A percentile compares a stretch with the other conserved stretches of the same genome.
phyloP scores from a whole-genome alignment of 192 early-diverging fungal genomes.

The Mortierella alpina region DNA sequence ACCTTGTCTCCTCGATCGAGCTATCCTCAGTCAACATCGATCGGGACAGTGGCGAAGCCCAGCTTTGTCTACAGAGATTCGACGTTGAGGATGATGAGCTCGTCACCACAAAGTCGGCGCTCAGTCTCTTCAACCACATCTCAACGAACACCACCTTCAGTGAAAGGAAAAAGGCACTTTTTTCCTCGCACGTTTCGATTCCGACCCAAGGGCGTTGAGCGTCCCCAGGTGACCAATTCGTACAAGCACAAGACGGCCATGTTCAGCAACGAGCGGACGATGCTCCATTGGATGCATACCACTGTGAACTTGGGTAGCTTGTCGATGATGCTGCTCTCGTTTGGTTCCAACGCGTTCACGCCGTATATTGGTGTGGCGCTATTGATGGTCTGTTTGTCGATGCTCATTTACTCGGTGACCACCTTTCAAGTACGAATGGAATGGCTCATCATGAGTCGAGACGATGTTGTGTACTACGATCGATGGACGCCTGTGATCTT shows the following conservation, averaged over 20 bases:
- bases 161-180: background rate
- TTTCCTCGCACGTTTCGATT: slow-evolving; percentile 10
- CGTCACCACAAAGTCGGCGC: background rate
- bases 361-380: slow-evolving; percentile 14
- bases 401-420: slow-evolving; percentile 18
- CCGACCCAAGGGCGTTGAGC: slow-evolving; percentile 9
- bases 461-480: slow-evolving; percentile 26
- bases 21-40: no score
- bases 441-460: slow-evolving; percentile 23
- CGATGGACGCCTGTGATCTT: slow-evolving; percentile 10
- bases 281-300: slow-evolving; percentile 36
- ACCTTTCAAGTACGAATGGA: slow-evolving; percentile 37
- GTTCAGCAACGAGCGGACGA: slow-evolving; percentile 29
- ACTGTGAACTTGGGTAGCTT: slow-evolving; percentile 22
- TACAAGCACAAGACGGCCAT: slow-evolving; percentile 29
- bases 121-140: background rate
- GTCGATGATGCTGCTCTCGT: slow-evolving; percentile 24
- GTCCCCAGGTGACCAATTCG: slow-evolving; percentile 8
- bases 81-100: no score
- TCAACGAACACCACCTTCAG: background rate
- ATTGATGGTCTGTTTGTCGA: slow-evolving; percentile 17
- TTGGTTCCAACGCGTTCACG: slow-evolving; percentile 21
- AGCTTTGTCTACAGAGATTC: no score
- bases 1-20: no score
- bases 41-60: no score